Base-by-base conservation (phyloP, 2,329 filamentous ascomycete species). In the Calonectria multiphialidica region DNA sequence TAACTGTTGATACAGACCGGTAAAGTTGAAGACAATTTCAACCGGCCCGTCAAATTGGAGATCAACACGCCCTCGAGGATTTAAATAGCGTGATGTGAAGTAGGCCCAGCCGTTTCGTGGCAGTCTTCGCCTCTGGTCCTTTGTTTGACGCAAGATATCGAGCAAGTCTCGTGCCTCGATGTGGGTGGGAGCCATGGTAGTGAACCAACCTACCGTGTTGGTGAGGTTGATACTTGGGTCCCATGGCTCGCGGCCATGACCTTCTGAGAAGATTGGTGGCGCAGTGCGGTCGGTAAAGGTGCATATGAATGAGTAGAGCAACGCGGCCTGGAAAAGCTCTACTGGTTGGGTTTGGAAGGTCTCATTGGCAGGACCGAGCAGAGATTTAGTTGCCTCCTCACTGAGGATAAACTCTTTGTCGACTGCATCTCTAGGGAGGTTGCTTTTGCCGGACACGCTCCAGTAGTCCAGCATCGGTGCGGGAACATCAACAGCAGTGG, bases 171-270 rank as follows among this genome's bases (percentile, higher is more conserved):
- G 40, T 3, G 63, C 16, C 0, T 72, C 53, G 0, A 79, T 47
- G 25, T 63, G 72, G 2, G 78, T 16, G 0, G 77, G 78, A 3
- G 71, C 76, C 70, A 57, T 69, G n/a, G 62, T 65, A 18, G 82
- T 82, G 70, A 83, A 83, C 82, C 81, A 83, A 2, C 82, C 82
- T 1, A 83, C 81, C 0, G 81, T 83, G 10, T 76, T 37, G 1
- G 80, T 78, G 2, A 81, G 33, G 59, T 83, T 78, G 5, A 82
- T 66, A 5, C 42, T 49, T 3, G 73, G 42, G 61, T 76, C 73
- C 78, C 76, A 81, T 1, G 80, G 33, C 42, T 83, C 80, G 35
- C 82, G 75, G 12, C 81, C 82, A 49, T 83, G 81, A 6, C 76
- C 78, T 61, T 83, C 81, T n/a, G 50, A 77, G 57, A 77, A 63